phyloP scores from a whole-genome alignment of 345 rosid species.

The Psidium guajava region DNA sequence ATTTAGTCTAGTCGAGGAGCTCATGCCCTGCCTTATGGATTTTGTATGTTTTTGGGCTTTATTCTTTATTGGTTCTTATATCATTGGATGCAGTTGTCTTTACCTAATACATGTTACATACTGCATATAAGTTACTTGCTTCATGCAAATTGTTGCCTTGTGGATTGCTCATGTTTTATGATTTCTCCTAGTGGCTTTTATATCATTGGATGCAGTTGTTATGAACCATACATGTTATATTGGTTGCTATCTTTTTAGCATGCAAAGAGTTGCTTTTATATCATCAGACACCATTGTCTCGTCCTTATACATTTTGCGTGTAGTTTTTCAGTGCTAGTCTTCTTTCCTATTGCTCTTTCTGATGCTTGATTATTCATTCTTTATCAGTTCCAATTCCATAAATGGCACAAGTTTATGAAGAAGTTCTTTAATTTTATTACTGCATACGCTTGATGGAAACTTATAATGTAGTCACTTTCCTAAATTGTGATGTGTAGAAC shows the following conservation, averaged over 20 bases:
- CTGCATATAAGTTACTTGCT: background rate
- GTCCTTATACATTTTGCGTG: background rate
- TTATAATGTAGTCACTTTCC: background rate
- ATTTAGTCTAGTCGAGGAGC: background rate
- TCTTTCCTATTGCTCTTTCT: background rate
- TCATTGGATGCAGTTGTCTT: background rate
- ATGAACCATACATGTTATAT: background rate
- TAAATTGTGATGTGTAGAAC: background rate
- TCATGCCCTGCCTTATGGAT: background rate
- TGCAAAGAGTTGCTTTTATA: background rate
- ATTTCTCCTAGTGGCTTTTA: background rate
- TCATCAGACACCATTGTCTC: background rate
- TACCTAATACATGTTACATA: background rate
- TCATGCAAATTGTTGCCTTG: background rate
- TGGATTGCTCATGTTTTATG: background rate
- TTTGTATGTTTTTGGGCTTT: background rate
- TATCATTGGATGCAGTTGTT: background rate
- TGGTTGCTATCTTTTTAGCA: background rate
- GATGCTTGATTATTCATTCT: background rate
- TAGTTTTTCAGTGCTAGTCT: background rate
- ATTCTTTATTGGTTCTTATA: background rate
- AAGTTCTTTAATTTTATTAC: background rate
- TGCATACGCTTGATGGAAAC: background rate
- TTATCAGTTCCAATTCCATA: background rate
- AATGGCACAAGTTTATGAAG: background rate